Evolutionary conservation across 495 filamentous ascomycete genomes (phyloP).

Genomic region (Lasiosphaeriaceae sp.): DNA sequence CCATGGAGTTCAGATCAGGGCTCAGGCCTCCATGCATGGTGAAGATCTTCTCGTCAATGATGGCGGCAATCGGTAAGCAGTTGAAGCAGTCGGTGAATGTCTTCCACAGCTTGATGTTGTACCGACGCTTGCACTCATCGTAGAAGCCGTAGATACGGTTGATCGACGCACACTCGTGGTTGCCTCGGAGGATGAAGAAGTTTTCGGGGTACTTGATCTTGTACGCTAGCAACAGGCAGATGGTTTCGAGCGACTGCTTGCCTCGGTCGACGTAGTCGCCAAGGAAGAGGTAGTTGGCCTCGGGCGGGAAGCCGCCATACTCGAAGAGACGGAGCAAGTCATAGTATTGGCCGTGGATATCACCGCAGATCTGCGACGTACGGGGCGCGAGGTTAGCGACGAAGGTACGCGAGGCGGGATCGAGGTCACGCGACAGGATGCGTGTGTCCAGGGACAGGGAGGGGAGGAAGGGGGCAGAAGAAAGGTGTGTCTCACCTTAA

Average conservation of each 20-base stretch:
- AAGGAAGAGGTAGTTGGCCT: slow-evolving; percentile 99
- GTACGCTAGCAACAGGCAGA: slow-evolving; percentile 96
- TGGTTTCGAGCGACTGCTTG: slow-evolving; percentile 99
- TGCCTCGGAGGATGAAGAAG: slow-evolving; percentile 97
- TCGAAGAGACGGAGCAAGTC: slow-evolving; percentile 96
- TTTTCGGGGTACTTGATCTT: slow-evolving; percentile 99
- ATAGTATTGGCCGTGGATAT: slow-evolving; percentile 99
- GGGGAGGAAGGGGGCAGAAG: background rate
- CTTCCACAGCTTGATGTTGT: slow-evolving; percentile 99
- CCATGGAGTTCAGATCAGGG: slow-evolving; percentile 98
- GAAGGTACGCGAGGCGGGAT: background rate
- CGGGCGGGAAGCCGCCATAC: slow-evolving; percentile 97
- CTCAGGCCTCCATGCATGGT: slow-evolving; percentile 99
- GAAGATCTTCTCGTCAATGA: slow-evolving; percentile 99
- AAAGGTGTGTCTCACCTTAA: slow-evolving; percentile 70
- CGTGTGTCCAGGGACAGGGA: background rate
- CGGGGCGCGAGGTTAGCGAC: slow-evolving; percentile 16
- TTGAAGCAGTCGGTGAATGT: slow-evolving; percentile 99
- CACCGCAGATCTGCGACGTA: slow-evolving; percentile 83
- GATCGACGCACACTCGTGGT: slow-evolving; percentile 99
- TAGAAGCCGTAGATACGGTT: slow-evolving; percentile 99
- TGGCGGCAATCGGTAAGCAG: slow-evolving; percentile 98
- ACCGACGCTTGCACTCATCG: slow-evolving; percentile 97
- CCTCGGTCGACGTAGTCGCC: slow-evolving; percentile 98
- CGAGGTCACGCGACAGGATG: background rate